Conservation (phyloP, 1,139 yeast species). For the Debaryomyces robertsiae region DNA sequence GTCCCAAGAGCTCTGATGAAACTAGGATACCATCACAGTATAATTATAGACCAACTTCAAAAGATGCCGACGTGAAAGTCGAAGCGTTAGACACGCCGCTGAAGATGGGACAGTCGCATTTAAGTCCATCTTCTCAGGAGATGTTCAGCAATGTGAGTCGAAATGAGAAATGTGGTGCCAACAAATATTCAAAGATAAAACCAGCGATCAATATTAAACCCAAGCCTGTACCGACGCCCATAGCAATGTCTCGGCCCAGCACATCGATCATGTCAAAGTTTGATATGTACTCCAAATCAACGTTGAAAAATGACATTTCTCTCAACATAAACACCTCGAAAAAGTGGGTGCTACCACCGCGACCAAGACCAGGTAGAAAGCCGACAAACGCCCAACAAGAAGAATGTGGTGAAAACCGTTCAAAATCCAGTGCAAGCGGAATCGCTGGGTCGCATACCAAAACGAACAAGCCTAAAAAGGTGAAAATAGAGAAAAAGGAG, state of each 20-base stretch:
- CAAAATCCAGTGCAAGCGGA: not conserved
- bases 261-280: constrained; percentile 18
- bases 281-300: constrained; percentile 19
- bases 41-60: not conserved
- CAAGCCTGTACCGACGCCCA: constrained; percentile 29
- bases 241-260: constrained; percentile 32
- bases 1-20: not conserved
- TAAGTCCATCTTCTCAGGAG: not conserved
- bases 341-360: constrained; percentile 66
- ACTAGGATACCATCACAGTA: not conserved
- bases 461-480: constrained; percentile 5
- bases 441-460: not conserved
- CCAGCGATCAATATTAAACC: constrained; percentile 48
- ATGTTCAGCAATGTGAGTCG: not conserved
- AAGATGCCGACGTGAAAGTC: not conserved
- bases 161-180: constrained; percentile 12
- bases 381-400: constrained; percentile 28
- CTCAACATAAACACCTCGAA: constrained; percentile 52
- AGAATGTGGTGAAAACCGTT: constrained; percentile 10
- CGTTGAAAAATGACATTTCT: constrained; percentile 24
- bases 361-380: constrained; percentile 64
- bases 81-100: not conserved
- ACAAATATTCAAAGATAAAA: constrained; percentile 41
- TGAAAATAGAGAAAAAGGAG: constrained; percentile 2
- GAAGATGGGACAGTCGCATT: not conserved